Base-by-base conservation (phyloP, 176 grass and related monocot species). In the Carex cristatella region DNA sequence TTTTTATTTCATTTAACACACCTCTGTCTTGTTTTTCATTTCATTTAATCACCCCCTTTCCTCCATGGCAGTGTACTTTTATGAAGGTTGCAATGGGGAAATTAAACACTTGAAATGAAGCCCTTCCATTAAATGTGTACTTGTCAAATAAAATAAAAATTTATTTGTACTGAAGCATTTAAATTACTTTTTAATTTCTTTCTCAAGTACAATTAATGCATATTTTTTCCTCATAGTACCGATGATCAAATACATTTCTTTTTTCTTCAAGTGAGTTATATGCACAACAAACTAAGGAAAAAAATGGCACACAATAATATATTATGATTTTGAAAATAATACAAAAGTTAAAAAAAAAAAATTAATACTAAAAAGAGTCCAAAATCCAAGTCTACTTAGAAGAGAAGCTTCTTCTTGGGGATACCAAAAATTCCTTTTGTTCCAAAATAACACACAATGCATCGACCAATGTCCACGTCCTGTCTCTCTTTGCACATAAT, bases 371-470 rank as follows among this genome's bases (percentile, higher is more conserved):
- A 75, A 75, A 75, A 1, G 12, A 65, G 16, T 72, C 40, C 69
- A 72, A 58, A 57, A 57, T 58, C 18, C 28, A 58, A 58, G 13
- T 77, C 19, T 32, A 57, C 6, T 51, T 55, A 56, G 12, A 31
- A 77, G 11, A 57, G 74, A 79, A 79, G 74, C 74, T 79, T 79
- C 74, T 79, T 57, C 74, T 79, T n/a, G 74, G 74, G 74, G 53
- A 0, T 35, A 58, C 35, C 5, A 79, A 55, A 79, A 79, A 79
- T 79, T 79, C 74, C 28, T 79, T 79, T 18, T 58, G 74, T 79
- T 79, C 53, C 74, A 79, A 55, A 79, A 58, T 79, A 16, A 58
- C 74, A 79, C 12, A 79, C 28, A 32, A 31, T 79, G 53, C 12
- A 6, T 79, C 30, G 28, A 12, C 53, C 19, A 57, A 58, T 79